Base-by-base conservation (phyloP, 352 stramenopile species). In the Globisporangium yorkense region DNA sequence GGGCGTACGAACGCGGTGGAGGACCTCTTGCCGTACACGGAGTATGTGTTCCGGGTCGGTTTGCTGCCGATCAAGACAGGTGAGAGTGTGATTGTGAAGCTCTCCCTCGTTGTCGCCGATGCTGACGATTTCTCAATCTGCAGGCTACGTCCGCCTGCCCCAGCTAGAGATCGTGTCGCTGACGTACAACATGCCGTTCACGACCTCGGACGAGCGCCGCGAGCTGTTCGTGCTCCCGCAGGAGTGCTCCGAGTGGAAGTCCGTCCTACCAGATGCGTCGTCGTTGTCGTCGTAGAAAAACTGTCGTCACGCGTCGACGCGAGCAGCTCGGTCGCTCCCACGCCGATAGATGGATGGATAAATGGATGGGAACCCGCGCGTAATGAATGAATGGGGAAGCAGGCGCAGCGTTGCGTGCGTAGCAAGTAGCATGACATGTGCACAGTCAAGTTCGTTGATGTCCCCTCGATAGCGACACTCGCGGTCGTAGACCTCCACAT, bases 21-120 rank as follows among this genome's bases (percentile, higher is more conserved):
- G 54, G 77, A 95, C 35, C 63, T 95, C 24, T 54, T 95, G 45
- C 85, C 85, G 18, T 72, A 77, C 33, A 78, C 87, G 18, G 77
- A 89, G 37, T 72, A 86, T 51, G 63, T 80, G 15, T 83, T 89
- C 49, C 72, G 57, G 3, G 71, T 92, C 54, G 80, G 82, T 6
- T 67, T 94, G 44, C 65, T 92, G 35, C 85, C 85, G 7, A 89
- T 71, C 21, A 89, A 92, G 66, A 82, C 81, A 61, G 84, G 84
- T 92, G 71, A 27, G 24, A 27, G 24, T 27, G 24, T 27, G 39
- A 37, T 39, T 37, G 20, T 35, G 31, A 7, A 10, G 5, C 31
- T 35, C 31, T 35, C 31, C 31, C 8, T 35, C 8, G 31, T 9
- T 35, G 5, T 7, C 5, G 31, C 8, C 8, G 31, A 27, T 37